A percentile compares a stretch with the other conserved stretches of the same genome.
These are phyloP conservation scores for Ceratocystis cubensis DNA, from an alignment of 2,329 filamentous ascomycete genomes.

Conservation along the genomic window DNA sequence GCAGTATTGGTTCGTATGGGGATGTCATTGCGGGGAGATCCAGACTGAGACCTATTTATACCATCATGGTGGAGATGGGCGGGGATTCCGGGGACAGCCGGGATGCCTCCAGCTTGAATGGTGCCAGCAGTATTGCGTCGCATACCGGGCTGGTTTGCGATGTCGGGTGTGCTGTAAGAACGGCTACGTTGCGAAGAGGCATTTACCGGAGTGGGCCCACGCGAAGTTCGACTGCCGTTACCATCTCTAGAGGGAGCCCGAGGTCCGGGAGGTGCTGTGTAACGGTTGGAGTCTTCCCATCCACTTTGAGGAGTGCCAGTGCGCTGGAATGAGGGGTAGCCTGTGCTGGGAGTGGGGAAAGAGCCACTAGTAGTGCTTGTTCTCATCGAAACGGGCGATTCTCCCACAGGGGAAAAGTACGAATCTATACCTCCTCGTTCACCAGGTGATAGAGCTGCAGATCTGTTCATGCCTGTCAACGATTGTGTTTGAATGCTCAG, in stretches of 20 bases:
- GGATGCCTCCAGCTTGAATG: slow-evolving; percentile 46
- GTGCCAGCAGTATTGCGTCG: slow-evolving; percentile 36
- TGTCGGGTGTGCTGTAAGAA: slow-evolving; percentile 91
- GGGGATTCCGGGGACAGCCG: slow-evolving; percentile 65
- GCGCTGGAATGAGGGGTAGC: slow-evolving; percentile 56
- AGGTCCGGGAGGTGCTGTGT: slow-evolving; percentile 78
- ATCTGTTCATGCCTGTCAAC: slow-evolving; percentile 23
- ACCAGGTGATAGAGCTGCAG: slow-evolving; percentile 39
- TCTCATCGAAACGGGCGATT: slow-evolving; percentile 64
- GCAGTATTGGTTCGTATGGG: slow-evolving; percentile 58
- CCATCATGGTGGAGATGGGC: slow-evolving; percentile 51
- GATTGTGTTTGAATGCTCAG: slow-evolving; percentile 57
- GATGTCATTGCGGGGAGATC: slow-evolving; percentile 59
- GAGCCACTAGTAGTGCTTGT: slow-evolving; percentile 64
- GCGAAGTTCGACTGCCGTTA: slow-evolving; percentile 35
- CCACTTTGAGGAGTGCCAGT: slow-evolving; percentile 54
- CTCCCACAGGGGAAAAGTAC: slow-evolving; percentile 81
- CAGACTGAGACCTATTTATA: slow-evolving; percentile 68
- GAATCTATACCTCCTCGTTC: slow-evolving; percentile 57
- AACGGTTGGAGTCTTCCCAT: slow-evolving; percentile 65
- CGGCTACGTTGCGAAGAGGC: slow-evolving; percentile 66
- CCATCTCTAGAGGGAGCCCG: slow-evolving; percentile 70
- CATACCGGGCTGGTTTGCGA: slow-evolving; percentile 53
- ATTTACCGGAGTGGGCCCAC: slow-evolving; percentile 54
- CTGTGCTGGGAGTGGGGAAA: slow-evolving; percentile 39